phyloP scores from a whole-genome alignment of 495 filamentous ascomycete genomes.

The Daldinia decipiens region DNA sequence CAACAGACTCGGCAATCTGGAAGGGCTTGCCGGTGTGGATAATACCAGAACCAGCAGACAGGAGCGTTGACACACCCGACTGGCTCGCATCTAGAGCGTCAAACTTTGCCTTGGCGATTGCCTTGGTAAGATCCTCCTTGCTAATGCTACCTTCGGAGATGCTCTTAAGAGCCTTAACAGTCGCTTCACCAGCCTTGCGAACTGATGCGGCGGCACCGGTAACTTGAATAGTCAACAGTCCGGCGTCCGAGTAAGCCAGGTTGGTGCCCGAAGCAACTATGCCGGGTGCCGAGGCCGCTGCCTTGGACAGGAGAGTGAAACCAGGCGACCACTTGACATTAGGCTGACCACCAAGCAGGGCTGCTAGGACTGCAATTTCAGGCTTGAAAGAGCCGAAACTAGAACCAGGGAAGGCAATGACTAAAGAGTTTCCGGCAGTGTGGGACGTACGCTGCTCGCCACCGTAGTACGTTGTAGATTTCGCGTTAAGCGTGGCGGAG shows the following conservation, averaged over 20 bases:
- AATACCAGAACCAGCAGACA: slow-evolving; percentile 63
- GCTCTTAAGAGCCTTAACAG: slow-evolving; percentile 83
- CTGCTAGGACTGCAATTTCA: slow-evolving; percentile 86
- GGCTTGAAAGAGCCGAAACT: slow-evolving; percentile 83
- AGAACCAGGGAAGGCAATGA: slow-evolving; percentile 92
- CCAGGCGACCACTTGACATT: slow-evolving; percentile 96
- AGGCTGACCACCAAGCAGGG: slow-evolving; percentile 88
- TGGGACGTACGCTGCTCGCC: slow-evolving; percentile 92
- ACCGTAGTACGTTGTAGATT: slow-evolving; percentile 84
- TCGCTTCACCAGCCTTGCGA: slow-evolving; percentile 63
- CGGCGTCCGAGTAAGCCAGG: slow-evolving; percentile 91
- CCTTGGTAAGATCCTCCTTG: slow-evolving; percentile 90
- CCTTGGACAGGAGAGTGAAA: slow-evolving; percentile 88
- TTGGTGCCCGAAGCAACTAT: slow-evolving; percentile 76
- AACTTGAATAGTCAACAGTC: slow-evolving; percentile 84
- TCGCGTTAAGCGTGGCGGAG: slow-evolving; percentile 53
- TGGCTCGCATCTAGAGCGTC: slow-evolving; percentile 86
- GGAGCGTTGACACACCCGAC: slow-evolving; percentile 65
- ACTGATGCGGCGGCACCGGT: slow-evolving; percentile 76
- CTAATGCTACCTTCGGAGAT: slow-evolving; percentile 76
- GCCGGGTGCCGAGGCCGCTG: slow-evolving; percentile 70
- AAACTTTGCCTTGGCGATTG: slow-evolving; percentile 92
- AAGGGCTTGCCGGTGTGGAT: slow-evolving; percentile 84
- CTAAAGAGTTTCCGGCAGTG: slow-evolving; percentile 75
- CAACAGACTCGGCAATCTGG: slow-evolving; percentile 83